Evolutionary conservation across 768 basidiomycete species (phyloP).

Genomic region (Hemileccinum rubropunctum): DNA sequence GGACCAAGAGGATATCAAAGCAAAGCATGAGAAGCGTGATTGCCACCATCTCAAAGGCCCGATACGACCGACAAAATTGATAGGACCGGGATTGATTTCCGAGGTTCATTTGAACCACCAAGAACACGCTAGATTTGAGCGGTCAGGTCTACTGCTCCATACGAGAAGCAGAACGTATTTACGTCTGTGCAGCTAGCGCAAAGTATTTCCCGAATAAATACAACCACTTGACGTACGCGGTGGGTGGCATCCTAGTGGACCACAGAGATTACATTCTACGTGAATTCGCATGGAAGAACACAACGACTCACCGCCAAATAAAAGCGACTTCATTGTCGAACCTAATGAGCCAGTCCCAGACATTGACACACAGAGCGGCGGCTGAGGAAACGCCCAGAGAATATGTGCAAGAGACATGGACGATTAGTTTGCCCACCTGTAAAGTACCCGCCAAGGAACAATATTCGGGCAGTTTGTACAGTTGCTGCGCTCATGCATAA

Average conservation of each 20-base stretch:
- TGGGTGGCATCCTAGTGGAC: constrained; percentile 13
- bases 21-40: constrained; percentile 11
- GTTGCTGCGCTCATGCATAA: constrained; percentile 2
- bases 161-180: not conserved
- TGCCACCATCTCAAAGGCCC: constrained; percentile 11
- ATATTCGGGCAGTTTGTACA: not conserved
- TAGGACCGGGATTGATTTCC: not conserved
- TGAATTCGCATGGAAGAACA: not conserved
- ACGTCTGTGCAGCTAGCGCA: constrained; percentile 18
- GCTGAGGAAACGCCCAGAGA: not conserved
- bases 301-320: constrained; percentile 23
- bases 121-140: constrained; percentile 3
- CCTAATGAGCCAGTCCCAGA: constrained; percentile 22
- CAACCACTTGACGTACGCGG: constrained; percentile 24
- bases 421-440: constrained; percentile 2
- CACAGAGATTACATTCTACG: not conserved
- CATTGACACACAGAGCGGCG: constrained; percentile 1
- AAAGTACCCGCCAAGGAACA: constrained; percentile 5
- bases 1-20: constrained; percentile 18
- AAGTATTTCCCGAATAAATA: constrained; percentile 24
- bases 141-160: not conserved
- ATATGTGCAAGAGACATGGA: not conserved
- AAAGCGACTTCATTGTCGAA: constrained; percentile 18
- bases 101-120: constrained; percentile 3
- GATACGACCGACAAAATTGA: constrained; percentile 12